Conservation (phyloP, 768 basidiomycete species). For the Panaeolus cyanescens region DNA sequence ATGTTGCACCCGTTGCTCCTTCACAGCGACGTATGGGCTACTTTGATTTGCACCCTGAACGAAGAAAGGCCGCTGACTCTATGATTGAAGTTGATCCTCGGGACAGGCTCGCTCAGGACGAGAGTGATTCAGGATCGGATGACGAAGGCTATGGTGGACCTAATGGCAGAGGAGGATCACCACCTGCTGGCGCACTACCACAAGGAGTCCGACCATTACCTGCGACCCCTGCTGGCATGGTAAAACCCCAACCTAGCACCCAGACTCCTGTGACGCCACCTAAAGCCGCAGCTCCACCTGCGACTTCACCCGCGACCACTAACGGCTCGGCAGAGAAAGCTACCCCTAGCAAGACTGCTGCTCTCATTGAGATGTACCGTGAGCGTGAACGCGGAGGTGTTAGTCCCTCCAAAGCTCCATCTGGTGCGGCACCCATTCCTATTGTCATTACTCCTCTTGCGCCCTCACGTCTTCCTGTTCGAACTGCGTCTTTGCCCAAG, state of each 20-base stretch:
- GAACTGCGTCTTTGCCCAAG: slow-evolving; percentile 24
- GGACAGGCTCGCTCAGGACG: slow-evolving; percentile 36
- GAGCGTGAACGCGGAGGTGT: slow-evolving; percentile 59
- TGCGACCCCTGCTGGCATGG: background rate
- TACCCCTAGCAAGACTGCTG: slow-evolving; percentile 64
- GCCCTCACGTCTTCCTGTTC: slow-evolving; percentile 44
- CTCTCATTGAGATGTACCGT: slow-evolving; percentile 85
- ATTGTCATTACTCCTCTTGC: slow-evolving; percentile 33
- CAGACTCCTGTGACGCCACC: slow-evolving; percentile 16
- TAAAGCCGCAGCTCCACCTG: slow-evolving; percentile 4
- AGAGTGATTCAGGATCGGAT: slow-evolving; percentile 34
- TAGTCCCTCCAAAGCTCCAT: slow-evolving; percentile 26
- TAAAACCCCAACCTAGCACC: slow-evolving; percentile 11
- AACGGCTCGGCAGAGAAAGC: slow-evolving; percentile 14
- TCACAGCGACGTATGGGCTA: slow-evolving; percentile 60
- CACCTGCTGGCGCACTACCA: slow-evolving; percentile 14
- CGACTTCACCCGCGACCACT: background rate
- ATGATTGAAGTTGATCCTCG: slow-evolving; percentile 37
- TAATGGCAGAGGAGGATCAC: slow-evolving; percentile 20
- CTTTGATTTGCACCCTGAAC: slow-evolving; percentile 80
- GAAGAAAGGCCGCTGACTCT: slow-evolving; percentile 41
- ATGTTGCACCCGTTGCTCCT: slow-evolving; percentile 19
- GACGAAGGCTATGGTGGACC: slow-evolving; percentile 13
- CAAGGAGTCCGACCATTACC: slow-evolving; percentile 13
- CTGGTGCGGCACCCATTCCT: slow-evolving; percentile 19